Percentiles rank a stretch among this genome's conserved stretches.
Evolutionary conservation across 768 basidiomycete genomes (phyloP).

Genomic region (Lentinus tigrinus): DNA sequence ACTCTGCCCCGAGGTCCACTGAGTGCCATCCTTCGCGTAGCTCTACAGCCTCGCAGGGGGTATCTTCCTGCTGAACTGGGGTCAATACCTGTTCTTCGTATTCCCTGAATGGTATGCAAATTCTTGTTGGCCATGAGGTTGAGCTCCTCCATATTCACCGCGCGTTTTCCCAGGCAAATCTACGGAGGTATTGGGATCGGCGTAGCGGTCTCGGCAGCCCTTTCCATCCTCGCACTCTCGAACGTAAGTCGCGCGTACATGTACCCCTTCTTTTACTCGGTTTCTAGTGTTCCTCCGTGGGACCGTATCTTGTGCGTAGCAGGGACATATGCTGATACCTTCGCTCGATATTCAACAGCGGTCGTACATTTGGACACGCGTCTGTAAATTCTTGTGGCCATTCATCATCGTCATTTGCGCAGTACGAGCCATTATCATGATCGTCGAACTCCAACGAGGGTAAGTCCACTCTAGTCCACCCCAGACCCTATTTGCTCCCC

Average conservation of each 20-base stretch:
- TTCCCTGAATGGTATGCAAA: slow-evolving; percentile 60
- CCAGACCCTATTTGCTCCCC: neutral
- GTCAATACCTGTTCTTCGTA: slow-evolving; percentile 63
- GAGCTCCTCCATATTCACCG: neutral
- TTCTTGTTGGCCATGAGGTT: neutral
- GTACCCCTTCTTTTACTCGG: slow-evolving; percentile 3
- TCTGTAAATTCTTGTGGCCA: slow-evolving; percentile 67
- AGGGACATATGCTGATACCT: neutral
- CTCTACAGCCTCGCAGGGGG: slow-evolving; percentile 67
- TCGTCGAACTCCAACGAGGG: slow-evolving; percentile 70
- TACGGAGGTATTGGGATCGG: slow-evolving; percentile 65
- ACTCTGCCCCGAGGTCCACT: neutral
- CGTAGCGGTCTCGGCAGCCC: slow-evolving; percentile 48
- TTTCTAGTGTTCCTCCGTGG: neutral
- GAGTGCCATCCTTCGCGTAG: slow-evolving; percentile 33
- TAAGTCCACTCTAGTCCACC: slow-evolving; percentile 37
- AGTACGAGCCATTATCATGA: slow-evolving; percentile 69
- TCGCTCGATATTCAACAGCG: slow-evolving; percentile 39
- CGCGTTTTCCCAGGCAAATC: slow-evolving; percentile 48
- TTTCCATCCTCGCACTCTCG: slow-evolving; percentile 58
- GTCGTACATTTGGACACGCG: slow-evolving; percentile 69
- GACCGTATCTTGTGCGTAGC: neutral
- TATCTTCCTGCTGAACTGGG: slow-evolving; percentile 57
- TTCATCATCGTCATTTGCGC: slow-evolving; percentile 65
- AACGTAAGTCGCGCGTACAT: slow-evolving; percentile 46